Evolutionary conservation across 1,139 yeast genomes (phyloP).

Genomic region (Suhomyces anneliseae): DNA sequence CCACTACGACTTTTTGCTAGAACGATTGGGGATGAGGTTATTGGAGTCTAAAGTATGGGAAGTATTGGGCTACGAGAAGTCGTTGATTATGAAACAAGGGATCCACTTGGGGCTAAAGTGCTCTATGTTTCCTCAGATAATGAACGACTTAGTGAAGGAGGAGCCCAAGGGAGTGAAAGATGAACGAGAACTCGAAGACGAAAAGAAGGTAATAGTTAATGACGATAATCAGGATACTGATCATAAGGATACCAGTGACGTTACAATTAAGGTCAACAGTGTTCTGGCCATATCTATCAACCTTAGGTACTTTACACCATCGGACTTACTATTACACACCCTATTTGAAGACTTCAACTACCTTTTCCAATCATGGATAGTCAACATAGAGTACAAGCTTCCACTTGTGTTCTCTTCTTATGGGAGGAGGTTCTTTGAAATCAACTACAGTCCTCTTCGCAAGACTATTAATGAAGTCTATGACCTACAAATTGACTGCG

Average conservation of each 20-base stretch:
- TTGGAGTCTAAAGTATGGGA: constrained; percentile 18
- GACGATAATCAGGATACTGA: background rate
- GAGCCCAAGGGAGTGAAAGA: background rate
- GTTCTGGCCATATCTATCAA: background rate
- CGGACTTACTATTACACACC: background rate
- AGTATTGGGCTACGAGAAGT: constrained; percentile 16
- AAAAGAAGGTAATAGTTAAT: background rate
- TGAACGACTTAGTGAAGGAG: constrained; percentile 12
- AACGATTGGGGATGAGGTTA: constrained; percentile 12
- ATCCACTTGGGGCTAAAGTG: constrained; percentile 21
- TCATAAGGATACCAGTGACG: background rate
- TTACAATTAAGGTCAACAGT: background rate
- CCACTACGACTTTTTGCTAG: constrained; percentile 16
- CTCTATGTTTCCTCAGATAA: constrained; percentile 18
- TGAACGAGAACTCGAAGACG: no score
- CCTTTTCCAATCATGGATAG: constrained; percentile 27
- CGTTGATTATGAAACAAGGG: constrained; percentile 13
- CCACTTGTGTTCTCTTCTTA: constrained; percentile 41
- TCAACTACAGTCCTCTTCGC: constrained; percentile 24
- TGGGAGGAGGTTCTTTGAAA: constrained; percentile 30
- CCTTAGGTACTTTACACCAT: background rate
- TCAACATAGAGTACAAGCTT: constrained; percentile 29
- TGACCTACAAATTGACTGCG: constrained; percentile 8
- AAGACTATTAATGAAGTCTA: constrained; percentile 11
- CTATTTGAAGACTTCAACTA: constrained; percentile 29